Conservation (phyloP, 768 basidiomycete species). For the Gymnopilus junonius region DNA sequence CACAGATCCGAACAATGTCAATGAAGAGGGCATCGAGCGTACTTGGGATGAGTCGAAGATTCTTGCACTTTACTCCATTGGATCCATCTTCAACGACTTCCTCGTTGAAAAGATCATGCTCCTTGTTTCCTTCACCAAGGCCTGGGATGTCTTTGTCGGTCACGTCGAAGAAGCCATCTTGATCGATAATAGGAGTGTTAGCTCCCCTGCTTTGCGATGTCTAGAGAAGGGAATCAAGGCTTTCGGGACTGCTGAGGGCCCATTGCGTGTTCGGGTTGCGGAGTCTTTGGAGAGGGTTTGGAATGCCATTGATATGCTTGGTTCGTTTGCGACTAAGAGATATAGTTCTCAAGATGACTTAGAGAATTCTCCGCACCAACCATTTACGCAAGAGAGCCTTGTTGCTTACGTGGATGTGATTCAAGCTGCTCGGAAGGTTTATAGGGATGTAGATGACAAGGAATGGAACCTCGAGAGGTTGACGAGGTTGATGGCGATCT, state of each 20-base stretch:
- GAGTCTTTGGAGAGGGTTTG: conserved; percentile 68
- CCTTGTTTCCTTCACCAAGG: conserved; percentile 68
- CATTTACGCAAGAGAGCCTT: conserved; percentile 87
- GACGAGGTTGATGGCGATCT: conserved; percentile 70
- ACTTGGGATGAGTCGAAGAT: conserved; percentile 90
- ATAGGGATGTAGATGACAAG: conserved; percentile 46
- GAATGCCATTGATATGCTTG: conserved; percentile 70
- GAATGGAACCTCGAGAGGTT: conserved; percentile 75
- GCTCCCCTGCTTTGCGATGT: conserved; percentile 84
- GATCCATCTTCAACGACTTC: conserved; percentile 84
- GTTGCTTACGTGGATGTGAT: conserved; percentile 80
- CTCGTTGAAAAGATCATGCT: conserved; percentile 72
- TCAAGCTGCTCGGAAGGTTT: conserved; percentile 57
- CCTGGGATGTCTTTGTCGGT: conserved; percentile 76
- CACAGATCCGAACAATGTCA: conserved; percentile 25
- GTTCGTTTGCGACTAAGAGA: conserved; percentile 40
- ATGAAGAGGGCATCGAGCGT: conserved; percentile 32
- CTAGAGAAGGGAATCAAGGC: conserved; percentile 80
- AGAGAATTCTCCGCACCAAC: conserved; percentile 32
- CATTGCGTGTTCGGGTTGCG: conserved; percentile 45
- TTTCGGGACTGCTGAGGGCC: conserved; percentile 44
- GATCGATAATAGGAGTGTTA: conserved; percentile 68
- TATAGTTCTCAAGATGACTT: conserved; percentile 22
- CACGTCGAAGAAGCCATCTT: conserved; percentile 76
- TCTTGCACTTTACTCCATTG: conserved; percentile 82